These are phyloP conservation scores for Endocalyx cinctus DNA, from an alignment of 2,329 filamentous ascomycete species.

Conservation along the genomic window DNA sequence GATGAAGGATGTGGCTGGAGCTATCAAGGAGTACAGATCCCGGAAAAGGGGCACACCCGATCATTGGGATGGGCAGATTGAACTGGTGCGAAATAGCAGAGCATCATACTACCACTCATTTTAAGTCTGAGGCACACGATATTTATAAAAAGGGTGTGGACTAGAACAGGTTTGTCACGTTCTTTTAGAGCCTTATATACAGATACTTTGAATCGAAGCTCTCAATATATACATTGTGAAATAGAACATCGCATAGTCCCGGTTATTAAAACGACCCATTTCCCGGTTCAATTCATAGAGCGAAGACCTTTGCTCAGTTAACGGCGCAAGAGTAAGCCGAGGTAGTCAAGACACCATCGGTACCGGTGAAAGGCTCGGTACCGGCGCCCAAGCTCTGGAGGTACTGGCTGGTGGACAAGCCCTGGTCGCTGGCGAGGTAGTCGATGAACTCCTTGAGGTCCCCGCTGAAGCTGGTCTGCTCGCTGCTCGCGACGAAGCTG, in stretches of 20 bases:
- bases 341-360: slow-evolving; percentile 38
- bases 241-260: no score
- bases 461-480: slow-evolving; percentile 44
- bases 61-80: slow-evolving; percentile 26
- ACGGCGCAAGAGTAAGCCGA: slow-evolving; percentile 12
- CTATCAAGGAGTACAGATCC: slow-evolving; percentile 25
- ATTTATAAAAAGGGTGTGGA: no score
- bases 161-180: no score
- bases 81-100: slow-evolving; percentile 17
- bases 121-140: slow-evolving; percentile 20
- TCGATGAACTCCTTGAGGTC: slow-evolving; percentile 50
- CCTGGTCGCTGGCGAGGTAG: slow-evolving; percentile 43
- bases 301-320: no score
- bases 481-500: slow-evolving; percentile 36
- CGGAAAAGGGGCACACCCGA: slow-evolving; percentile 19
- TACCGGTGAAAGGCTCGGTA: slow-evolving; percentile 47
- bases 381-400: slow-evolving; percentile 45
- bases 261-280: not conserved
- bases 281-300: not conserved
- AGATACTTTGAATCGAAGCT: no score
- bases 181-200: no score
- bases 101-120: slow-evolving; percentile 17
- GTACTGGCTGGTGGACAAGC: slow-evolving; percentile 42
- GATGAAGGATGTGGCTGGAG: slow-evolving; percentile 21
- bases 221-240: no score